These are phyloP conservation scores for Pyronema domesticum DNA, from an alignment of 495 filamentous ascomycete species.

Conservation along the genomic window DNA sequence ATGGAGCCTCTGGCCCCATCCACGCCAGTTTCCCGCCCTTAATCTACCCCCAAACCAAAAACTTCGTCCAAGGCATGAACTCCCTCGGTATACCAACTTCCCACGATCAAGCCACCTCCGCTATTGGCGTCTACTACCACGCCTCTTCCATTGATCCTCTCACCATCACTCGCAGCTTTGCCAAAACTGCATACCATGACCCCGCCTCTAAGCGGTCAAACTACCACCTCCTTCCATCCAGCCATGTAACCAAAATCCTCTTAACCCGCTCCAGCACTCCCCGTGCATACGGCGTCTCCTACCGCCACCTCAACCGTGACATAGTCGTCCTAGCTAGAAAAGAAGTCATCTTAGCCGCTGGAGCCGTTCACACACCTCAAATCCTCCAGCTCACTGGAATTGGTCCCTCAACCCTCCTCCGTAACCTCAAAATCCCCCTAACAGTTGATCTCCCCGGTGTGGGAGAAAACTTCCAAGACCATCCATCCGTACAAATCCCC, in stretches of 20 bases:
- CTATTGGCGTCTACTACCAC: slow-evolving; percentile 15
- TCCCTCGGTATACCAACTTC: slow-evolving; percentile 8
- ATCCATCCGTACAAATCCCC: slow-evolving; percentile 17
- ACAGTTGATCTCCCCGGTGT: slow-evolving; percentile 36
- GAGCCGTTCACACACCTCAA: slow-evolving; percentile 40
- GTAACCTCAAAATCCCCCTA: slow-evolving; percentile 28
- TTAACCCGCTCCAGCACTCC: not conserved
- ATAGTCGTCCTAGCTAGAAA: slow-evolving; percentile 27
- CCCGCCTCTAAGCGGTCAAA: slow-evolving; percentile 7
- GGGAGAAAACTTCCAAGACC: slow-evolving; percentile 42
- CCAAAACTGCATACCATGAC: slow-evolving; percentile 18
- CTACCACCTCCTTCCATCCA: slow-evolving; percentile 15
- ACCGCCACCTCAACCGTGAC: not conserved
- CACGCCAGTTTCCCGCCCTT: slow-evolving; percentile 29
- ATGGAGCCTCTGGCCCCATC: slow-evolving; percentile 28
- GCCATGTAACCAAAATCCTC: slow-evolving; percentile 17
- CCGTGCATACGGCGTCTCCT: not conserved
- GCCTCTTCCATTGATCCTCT: slow-evolving; percentile 17
- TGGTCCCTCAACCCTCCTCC: slow-evolving; percentile 31
- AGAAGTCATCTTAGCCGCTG: slow-evolving; percentile 43
- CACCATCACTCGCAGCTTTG: slow-evolving; percentile 21
- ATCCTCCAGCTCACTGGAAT: slow-evolving; percentile 39
- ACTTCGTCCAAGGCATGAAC: slow-evolving; percentile 15
- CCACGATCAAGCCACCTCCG: slow-evolving; percentile 11
- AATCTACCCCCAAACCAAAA: slow-evolving; percentile 25